Evolutionary conservation across 2,329 filamentous ascomycete genomes (phyloP).

Genomic region (Penicillium sp.): DNA sequence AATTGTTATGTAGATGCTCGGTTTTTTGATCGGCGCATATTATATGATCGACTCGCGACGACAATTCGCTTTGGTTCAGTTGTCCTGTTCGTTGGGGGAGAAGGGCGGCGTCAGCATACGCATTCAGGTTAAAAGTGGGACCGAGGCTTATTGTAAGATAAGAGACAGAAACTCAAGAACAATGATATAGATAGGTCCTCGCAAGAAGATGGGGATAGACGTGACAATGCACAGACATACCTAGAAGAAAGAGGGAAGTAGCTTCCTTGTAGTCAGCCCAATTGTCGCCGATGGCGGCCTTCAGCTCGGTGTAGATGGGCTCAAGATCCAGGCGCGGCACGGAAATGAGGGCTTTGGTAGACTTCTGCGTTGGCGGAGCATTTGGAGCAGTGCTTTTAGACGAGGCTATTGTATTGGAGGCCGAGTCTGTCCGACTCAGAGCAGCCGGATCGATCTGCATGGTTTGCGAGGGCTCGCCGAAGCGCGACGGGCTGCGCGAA

Average conservation of each 20-base stretch:
- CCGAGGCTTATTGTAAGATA: no score
- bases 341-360: slow-evolving; percentile 44
- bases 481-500: slow-evolving; percentile 34
- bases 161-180: no score
- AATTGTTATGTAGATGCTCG: slow-evolving; percentile 55
- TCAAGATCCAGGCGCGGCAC: slow-evolving; percentile 56
- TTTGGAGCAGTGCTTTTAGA: no score
- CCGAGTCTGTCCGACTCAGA: slow-evolving; percentile 38
- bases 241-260: slow-evolving; percentile 51
- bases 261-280: slow-evolving; percentile 55
- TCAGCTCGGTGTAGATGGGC: slow-evolving; percentile 54
- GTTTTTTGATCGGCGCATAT: slow-evolving; percentile 45
- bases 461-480: slow-evolving; percentile 25
- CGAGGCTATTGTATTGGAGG: no score
- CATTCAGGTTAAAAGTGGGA: no score
- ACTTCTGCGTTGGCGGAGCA: slow-evolving; percentile 39
- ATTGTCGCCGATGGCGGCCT: slow-evolving; percentile 50
- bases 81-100: no score
- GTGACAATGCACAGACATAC: no score
- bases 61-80: slow-evolving; percentile 55
- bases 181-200: no score
- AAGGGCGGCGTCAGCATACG: no score
- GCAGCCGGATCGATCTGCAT: slow-evolving; percentile 42
- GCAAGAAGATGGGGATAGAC: no score
- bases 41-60: slow-evolving; percentile 48